phyloP scores from a whole-genome alignment of 2,329 filamentous ascomycete species.

The Phialophora tarda region DNA sequence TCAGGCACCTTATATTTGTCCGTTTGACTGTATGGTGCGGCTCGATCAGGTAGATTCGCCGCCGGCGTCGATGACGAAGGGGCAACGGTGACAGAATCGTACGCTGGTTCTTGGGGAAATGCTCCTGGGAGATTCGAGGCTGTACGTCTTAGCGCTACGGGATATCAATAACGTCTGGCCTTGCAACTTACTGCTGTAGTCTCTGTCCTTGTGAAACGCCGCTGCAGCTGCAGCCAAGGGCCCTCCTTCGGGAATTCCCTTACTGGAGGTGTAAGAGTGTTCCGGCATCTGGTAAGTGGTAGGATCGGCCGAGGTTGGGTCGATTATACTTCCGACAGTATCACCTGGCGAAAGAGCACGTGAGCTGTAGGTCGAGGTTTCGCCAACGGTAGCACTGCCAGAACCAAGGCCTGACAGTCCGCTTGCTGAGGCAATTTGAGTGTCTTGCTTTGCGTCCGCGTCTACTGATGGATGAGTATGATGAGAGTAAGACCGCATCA shows the following conservation, averaged over 20 bases:
- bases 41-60: conserved; percentile 6
- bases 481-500: background rate
- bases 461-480: conserved; percentile 4
- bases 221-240: conserved; percentile 26
- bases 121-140: conserved; percentile 35
- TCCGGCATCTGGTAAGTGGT: conserved; percentile 37
- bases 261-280: conserved; percentile 28
- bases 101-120: conserved; percentile 28
- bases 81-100: conserved; percentile 15
- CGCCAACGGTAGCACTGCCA: conserved; percentile 32
- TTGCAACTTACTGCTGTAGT: conserved; percentile 28
- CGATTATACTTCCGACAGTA: conserved; percentile 30
- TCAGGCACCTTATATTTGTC: conserved; percentile 16
- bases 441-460: conserved; percentile 9
- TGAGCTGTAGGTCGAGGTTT: conserved; percentile 37
- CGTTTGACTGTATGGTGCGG: conserved; percentile 16
- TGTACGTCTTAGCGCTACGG: conserved; percentile 2
- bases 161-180: background rate
- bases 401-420: conserved; percentile 9
- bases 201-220: conserved; percentile 29
- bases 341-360: conserved; percentile 33
- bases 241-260: conserved; percentile 28
- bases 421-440: background rate
- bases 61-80: conserved; percentile 24
- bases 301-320: conserved; percentile 34